Evolutionary conservation across 495 filamentous ascomycete species (phyloP), one percentile per base, ranked within the genome.

Genomic region (Neurospora discreta): DNA sequence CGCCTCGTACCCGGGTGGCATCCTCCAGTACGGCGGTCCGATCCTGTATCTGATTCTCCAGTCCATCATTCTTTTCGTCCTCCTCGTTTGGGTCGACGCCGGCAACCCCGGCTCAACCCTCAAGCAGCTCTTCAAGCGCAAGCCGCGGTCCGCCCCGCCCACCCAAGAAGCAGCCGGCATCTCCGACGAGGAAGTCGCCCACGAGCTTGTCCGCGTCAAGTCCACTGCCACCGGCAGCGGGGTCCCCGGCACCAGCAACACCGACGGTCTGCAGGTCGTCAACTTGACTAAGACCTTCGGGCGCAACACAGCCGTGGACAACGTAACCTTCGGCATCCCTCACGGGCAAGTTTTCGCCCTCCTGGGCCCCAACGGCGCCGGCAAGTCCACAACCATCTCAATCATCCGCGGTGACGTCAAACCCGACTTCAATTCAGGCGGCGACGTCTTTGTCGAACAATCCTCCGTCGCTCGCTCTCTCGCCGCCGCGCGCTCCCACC

Each of bases 321-420:
- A 97, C 75, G 85, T 96, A 67, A 90, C 90, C 13, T 97, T 97
- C 75, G 91, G 90, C 60, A 88, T 97, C 38, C 85, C 87, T 41
- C 88, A 87, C 68, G 89, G 90, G 70, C 90, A 95, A 77, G 90
- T 94, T 16, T 96, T 96, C 79, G 92, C 93, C 23, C 86, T 96
- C 1, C 87, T 97, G 6, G 93, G 93, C 7, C 92, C 93, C 26
- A 97, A 97, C 78, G 93, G 93, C 33, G 93, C 93, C 1, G 93
- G 93, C 68, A 97, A 97, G 77, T 90, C 88, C 5, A 95, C 92
- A 5, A 95, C 90, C 8, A 94, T 97, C 80, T 90, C 87, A 20
- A 82, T 96, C 43, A 91, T 97, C 79, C 87, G 93, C 71, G 93
- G 93, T n/a, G 93, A 97, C 74, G 84, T 94, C 69, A 86, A 87